Evolutionary conservation across 805 yeast species (phyloP), one percentile per base, ranked within the genome.

Genomic region (Starmerella bacillaris): DNA sequence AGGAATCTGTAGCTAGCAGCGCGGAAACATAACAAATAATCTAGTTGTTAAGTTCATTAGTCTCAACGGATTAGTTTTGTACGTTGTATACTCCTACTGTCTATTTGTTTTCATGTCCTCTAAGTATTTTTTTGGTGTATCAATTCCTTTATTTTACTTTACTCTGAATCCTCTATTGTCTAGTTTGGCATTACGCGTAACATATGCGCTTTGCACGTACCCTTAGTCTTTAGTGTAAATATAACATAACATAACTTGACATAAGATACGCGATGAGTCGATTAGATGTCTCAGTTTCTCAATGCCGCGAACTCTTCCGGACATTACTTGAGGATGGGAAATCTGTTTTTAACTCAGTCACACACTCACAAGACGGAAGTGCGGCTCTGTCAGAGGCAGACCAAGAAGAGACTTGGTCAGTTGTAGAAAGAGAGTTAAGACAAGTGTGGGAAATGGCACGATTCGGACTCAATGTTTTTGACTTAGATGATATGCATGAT

Each of bases 381-480:
- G 6, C 14, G 6, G 18, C 12, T 6, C 14, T 7, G 18, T 6
- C 29, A 15, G 14, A 12, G 14, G 12, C 6, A 12, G 29, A 26
- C 18, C 18, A 62, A 40, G 45, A 49, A 16, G 57, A 61, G 36
- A 72, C 71, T 3, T 54, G 62, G 18, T 47, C 49, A 24, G 42
- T 45, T 12, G 49, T 49, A 3, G 41, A 42, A 3, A 37, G 19
- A 3, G 48, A 48, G 38, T 50, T 75, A 3, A 53, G 60, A 29
- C 66, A 64, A 6, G 59, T 68, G 17, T 71, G 78, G 49, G 79
- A 74, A 28, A 53, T 64, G 59, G 64, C 72, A 8, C 63, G 65
- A 31, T 57, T 63, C 38, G 69, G 74, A 6, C 42, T 80, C 41
- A 59, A 65, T 1, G 61, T 80, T 12, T 76, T 72, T 47, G 84